Evolutionary conservation across 179 eudicot genomes (phyloP), one percentile per base, ranked within the genome.

Genomic region (Nepenthes alata): DNA sequence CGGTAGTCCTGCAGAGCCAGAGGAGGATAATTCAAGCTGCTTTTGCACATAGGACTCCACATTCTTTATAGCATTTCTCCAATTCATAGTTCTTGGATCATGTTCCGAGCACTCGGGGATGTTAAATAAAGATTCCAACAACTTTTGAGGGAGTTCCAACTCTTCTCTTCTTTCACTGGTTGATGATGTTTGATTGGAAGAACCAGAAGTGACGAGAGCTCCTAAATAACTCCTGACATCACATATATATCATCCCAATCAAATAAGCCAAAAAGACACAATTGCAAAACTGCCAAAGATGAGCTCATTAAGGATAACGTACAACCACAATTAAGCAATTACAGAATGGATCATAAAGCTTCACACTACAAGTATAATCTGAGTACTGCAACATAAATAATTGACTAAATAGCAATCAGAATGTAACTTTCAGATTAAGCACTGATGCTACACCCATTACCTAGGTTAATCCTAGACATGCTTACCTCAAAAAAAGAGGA

Each of bases 11-110:
- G 74, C 73, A 69, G 75, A 61, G 44, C 55, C 77, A 66, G 81
- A 59, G 69, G 85, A 67, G 54, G 57, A 73, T 64, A 64, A 61
- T 60, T 67, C 81, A 73, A 62, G 67, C 39, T 70, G 72, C 69
- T 75, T 81, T 52, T 80, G 93, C 37, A 95, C 98, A 64, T 85
- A 79, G 60, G 88, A 73, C 67, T 83, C 80, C 82, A 93, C 72
- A 75, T 89, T 82, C 75, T 80, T 93, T 38, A 79, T 94, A 13
- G 89, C 82, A 53, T 75, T 85, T 78, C 70, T 89, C 96, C 98
- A 93, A 74, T 80, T 85, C 97, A 93, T 87, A 63, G 70, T 69
- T 61, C 61, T 65, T 0, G 94, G 91, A 59, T 89, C 90, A 61
- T 63, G 82, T 75, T 81, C 77, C 37, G 94, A 76, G 71, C 74